Conservation (phyloP, 1,284 basidiomycete species). For the Apiotrichum sp. region DNA sequence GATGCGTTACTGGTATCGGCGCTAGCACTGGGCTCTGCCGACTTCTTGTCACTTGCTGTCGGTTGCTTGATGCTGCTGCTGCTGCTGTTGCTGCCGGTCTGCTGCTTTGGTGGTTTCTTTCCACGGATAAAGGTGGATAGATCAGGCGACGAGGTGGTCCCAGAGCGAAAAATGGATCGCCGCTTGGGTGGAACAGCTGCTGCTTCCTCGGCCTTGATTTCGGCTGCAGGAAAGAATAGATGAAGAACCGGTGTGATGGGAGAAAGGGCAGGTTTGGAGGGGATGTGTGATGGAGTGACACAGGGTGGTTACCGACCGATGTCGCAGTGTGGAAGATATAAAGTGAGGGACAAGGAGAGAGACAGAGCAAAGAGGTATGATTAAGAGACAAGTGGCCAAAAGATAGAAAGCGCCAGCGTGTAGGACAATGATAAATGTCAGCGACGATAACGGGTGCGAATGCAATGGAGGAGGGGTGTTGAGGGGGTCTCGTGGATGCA, state of each 20-base stretch:
- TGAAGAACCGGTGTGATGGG: not conserved
- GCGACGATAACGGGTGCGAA: too few species aligned
- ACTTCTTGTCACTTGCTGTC: too few species aligned
- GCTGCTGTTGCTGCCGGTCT: slow-evolving; percentile 1
- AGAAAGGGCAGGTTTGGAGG: not conserved
- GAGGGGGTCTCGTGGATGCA: too few species aligned
- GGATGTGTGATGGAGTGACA: not conserved
- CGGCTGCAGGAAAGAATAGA: slow-evolving; percentile 15
- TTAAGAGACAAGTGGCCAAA: too few species aligned
- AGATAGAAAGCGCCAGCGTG: too few species aligned
- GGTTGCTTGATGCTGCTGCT: not conserved
- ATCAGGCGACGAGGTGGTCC: slow-evolving; percentile 80
- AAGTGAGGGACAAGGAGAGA: too few species aligned
- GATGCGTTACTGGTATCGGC: too few species aligned
- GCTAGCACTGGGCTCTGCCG: too few species aligned
- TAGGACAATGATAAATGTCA: too few species aligned
- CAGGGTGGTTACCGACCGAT: too few species aligned
- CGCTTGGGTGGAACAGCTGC: slow-evolving; percentile 51
- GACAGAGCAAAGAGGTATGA: too few species aligned
- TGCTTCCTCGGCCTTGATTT: slow-evolving; percentile 23
- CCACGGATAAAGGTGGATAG: slow-evolving; percentile 66
- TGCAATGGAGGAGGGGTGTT: not conserved
- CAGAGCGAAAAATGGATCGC: slow-evolving; percentile 71
- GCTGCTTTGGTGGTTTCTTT: slow-evolving; percentile 53
- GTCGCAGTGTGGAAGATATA: not conserved